Evolutionary conservation across 2,329 filamentous ascomycete genomes (phyloP), one percentile per base, ranked within the genome.

Genomic region (Microascus cirrosus): DNA sequence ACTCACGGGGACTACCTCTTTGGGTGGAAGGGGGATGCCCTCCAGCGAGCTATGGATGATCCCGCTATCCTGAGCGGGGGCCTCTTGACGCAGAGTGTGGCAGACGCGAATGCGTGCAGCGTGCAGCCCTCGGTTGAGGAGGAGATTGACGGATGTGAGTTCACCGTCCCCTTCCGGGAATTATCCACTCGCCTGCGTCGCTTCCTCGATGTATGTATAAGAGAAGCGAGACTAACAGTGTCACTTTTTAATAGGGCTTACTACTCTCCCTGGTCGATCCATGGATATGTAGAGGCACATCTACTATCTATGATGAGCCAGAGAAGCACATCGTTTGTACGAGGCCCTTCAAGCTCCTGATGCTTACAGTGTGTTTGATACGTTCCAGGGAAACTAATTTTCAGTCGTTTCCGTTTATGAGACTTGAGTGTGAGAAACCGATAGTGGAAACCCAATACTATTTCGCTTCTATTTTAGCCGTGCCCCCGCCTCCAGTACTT

Each of bases 1-100:
- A 70, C 69, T 3, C 70, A 73, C 59, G 71, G 69, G 15, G 71
- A 73, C 59, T 73, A 74, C 28, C 28, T 32, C 28, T 32, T 32
- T 8, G 28, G 28, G 28, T 32, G 28, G 28, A 4, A 32, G 28
- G 28, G 28, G 28, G 28, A 32, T 8, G 28, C 28, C 4, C 28
- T 32, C 28, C 63, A 70, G 60, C 58, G 61, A 3, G 68, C 68
- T 51, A 69, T 61, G 60, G 60, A 61, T 32, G 34, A 25, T 22
- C 18, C 45, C 2, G 25, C 55, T 15, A 15, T 57, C n/a, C 55
- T 57, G n/a, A 57, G 70, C 58, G 63, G 63, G 24, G 63, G 62
- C 25, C 63, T 73, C 42, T 65, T 64, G 53, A 67, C 65, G 7
- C 69, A 71, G 62, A 60, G 64, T 34, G 66, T 68, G n/a, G 63